Conservation (phyloP, 441 rosid species). For the Dalechampia spathulata region DNA sequence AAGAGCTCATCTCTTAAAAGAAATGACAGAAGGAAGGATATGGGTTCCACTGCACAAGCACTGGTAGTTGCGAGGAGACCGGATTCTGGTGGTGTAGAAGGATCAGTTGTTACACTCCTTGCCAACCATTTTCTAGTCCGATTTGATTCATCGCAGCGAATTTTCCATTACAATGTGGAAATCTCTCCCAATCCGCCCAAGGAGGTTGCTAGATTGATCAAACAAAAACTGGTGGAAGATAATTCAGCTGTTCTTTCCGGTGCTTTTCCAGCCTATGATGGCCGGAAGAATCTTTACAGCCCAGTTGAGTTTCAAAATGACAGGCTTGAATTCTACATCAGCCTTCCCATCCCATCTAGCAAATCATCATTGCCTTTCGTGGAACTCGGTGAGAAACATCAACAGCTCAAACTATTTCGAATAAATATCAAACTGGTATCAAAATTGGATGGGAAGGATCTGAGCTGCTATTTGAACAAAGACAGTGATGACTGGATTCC, state of each 20-base stretch:
- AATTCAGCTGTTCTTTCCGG: conserved; percentile 50
- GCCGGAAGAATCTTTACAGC: conserved; percentile 73
- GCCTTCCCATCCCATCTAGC: conserved; percentile 63
- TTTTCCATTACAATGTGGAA: conserved; percentile 88
- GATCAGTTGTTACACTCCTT: conserved; percentile 59
- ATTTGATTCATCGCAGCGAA: conserved; percentile 52
- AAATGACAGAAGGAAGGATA: conserved; percentile 36
- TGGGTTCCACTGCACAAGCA: conserved; percentile 28
- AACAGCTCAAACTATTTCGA: conserved; percentile 59
- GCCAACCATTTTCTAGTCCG: conserved; percentile 92
- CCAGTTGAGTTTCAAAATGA: conserved; percentile 78
- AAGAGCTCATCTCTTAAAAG: conserved; percentile 27
- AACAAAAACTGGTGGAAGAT: conserved; percentile 59
- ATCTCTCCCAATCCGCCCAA: conserved; percentile 77
- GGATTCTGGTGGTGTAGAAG: conserved; percentile 82
- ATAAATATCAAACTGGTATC: conserved; percentile 75
- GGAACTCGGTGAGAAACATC: conserved; percentile 34
- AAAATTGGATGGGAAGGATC: conserved; percentile 64
- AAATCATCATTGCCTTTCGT: conserved; percentile 23
- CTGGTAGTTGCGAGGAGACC: conserved; percentile 74
- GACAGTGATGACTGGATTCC: conserved; percentile 75
- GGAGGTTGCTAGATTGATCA: conserved; percentile 76
- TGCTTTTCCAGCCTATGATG: conserved; percentile 74
- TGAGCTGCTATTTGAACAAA: conserved; percentile 51
- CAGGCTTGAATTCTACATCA: conserved; percentile 76